These are phyloP conservation scores for Lentinula novae-zelandiae DNA, from an alignment of 1,284 basidiomycete species.

Conservation along the genomic window DNA sequence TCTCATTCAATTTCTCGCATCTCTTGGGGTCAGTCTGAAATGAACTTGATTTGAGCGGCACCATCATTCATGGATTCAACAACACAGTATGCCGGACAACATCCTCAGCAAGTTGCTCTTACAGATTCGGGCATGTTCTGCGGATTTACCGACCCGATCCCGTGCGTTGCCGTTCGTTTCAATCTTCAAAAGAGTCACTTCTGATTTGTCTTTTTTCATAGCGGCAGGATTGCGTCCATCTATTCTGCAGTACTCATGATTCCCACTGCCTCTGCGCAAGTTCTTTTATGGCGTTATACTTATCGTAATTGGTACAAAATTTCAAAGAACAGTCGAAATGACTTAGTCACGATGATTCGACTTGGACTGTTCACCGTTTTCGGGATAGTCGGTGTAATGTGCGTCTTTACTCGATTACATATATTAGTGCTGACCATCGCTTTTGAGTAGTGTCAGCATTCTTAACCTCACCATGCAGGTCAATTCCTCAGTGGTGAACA, in stretches of 20 bases:
- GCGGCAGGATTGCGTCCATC: slow-evolving; percentile 5
- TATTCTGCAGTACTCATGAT: slow-evolving; percentile 11
- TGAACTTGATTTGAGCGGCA: neutral
- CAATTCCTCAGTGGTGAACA: slow-evolving; percentile 8
- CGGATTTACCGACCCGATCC: neutral
- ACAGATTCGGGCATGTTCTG: slow-evolving; percentile 14
- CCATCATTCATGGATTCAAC: neutral
- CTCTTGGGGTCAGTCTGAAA: slow-evolving; percentile 6
- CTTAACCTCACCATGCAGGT: neutral
- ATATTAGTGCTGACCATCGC: neutral
- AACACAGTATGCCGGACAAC: slow-evolving; percentile 7
- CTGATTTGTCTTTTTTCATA: neutral
- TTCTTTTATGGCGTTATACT: neutral
- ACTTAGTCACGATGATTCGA: slow-evolving; percentile 5
- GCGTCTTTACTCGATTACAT: neutral
- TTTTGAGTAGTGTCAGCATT: slow-evolving; percentile 4
- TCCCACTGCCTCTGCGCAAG: slow-evolving; percentile 11
- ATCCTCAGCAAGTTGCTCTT: slow-evolving; percentile 3
- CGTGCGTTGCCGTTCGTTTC: slow-evolving; percentile 1
- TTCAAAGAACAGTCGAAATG: neutral
- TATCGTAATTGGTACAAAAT: slow-evolving; percentile 10
- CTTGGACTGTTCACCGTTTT: slow-evolving; percentile 14
- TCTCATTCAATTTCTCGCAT: slow-evolving; percentile 7
- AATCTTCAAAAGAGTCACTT: neutral
- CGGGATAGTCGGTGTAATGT: slow-evolving; percentile 11